A percentile compares a stretch with the other conserved stretches of the same genome.
phyloP scores from a whole-genome alignment of 495 filamentous ascomycete species.

The Penicillium desertorum region DNA sequence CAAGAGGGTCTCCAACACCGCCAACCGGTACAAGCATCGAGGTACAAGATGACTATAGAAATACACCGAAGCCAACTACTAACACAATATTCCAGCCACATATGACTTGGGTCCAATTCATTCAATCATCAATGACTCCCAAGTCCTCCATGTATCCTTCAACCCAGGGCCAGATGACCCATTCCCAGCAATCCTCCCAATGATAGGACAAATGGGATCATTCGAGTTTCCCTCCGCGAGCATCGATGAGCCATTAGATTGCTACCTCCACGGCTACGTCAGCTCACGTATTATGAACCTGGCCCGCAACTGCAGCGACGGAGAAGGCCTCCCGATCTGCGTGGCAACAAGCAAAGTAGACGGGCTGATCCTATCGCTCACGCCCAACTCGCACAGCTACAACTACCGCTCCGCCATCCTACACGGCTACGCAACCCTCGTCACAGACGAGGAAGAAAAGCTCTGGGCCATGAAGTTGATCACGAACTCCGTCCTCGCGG shows the following conservation, averaged over 20 bases:
- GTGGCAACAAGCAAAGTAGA: constrained; percentile 69
- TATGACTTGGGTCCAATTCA: constrained; percentile 81
- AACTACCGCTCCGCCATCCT: constrained; percentile 86
- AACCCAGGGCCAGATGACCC: constrained; percentile 57
- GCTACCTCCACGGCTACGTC: constrained; percentile 88
- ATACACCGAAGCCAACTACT: constrained; percentile 8
- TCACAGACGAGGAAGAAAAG: constrained; percentile 69
- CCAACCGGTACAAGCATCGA: constrained; percentile 67
- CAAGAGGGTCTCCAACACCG: constrained; percentile 63
- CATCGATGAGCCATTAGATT: constrained; percentile 65
- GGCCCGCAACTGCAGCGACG: constrained; percentile 47
- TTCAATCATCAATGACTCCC: constrained; percentile 70
- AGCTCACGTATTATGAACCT: constrained; percentile 75
- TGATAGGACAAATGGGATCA: constrained; percentile 83
- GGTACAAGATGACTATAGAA: constrained; percentile 44
- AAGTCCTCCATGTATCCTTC: constrained; percentile 86
- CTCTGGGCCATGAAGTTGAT: constrained; percentile 80
- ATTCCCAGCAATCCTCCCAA: constrained; percentile 77
- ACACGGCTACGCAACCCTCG: constrained; percentile 70
- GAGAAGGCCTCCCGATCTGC: constrained; percentile 59
- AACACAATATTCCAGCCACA: constrained; percentile 48
- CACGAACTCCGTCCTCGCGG: constrained; percentile 68
- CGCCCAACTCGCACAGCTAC: constrained; percentile 77
- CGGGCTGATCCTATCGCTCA: constrained; percentile 73
- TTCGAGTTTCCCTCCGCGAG: constrained; percentile 62